Evolutionary conservation across 768 basidiomycete species (phyloP).

Genomic region (Jaapia argillacea): DNA sequence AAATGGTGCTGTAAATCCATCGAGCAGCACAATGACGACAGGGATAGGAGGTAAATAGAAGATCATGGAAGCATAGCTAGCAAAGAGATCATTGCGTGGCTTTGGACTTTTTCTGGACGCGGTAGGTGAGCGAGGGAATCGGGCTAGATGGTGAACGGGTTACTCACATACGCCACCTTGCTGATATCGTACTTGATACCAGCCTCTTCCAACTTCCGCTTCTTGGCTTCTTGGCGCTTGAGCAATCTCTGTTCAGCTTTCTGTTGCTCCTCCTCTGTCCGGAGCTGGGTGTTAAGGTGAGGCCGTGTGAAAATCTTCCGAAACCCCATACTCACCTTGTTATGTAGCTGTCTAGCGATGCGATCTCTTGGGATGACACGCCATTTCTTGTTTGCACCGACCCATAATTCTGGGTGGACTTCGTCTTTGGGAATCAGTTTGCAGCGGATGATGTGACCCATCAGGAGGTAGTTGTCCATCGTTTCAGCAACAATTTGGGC

Average conservation of each 20-base stretch:
- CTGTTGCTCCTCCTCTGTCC: conserved; percentile 61
- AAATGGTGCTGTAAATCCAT: too few relatives aligned
- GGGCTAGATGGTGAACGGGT: too few relatives aligned
- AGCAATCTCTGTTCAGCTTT: conserved; percentile 60
- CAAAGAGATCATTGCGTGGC: too few relatives aligned
- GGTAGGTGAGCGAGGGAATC: too few relatives aligned
- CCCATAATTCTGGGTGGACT: conserved; percentile 90
- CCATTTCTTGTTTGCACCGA: conserved; percentile 95
- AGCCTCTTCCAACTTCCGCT: conserved; percentile 64
- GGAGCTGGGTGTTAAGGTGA: conserved; percentile 33
- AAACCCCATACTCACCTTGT: conserved; percentile 47
- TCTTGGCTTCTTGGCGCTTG: conserved; percentile 66
- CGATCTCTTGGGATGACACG: conserved; percentile 63
- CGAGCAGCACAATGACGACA: too few relatives aligned
- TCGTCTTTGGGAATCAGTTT: conserved; percentile 83
- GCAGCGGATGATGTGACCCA: conserved; percentile 90
- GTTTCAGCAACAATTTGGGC: conserved; percentile 95
- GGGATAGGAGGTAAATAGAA: too few relatives aligned
- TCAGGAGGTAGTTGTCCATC: conserved; percentile 96
- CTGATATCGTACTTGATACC: conserved; percentile 88
- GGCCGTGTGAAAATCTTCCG: background rate
- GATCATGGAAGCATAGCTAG: too few relatives aligned
- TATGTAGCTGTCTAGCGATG: conserved; percentile 63
- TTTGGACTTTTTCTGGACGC: too few relatives aligned
- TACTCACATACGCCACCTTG: conserved; percentile 75